Percentiles rank a stretch among this genome's conserved stretches.
These are phyloP conservation scores for Linum trigynum DNA, from an alignment of 345 rosid species.

Conservation along the genomic window DNA sequence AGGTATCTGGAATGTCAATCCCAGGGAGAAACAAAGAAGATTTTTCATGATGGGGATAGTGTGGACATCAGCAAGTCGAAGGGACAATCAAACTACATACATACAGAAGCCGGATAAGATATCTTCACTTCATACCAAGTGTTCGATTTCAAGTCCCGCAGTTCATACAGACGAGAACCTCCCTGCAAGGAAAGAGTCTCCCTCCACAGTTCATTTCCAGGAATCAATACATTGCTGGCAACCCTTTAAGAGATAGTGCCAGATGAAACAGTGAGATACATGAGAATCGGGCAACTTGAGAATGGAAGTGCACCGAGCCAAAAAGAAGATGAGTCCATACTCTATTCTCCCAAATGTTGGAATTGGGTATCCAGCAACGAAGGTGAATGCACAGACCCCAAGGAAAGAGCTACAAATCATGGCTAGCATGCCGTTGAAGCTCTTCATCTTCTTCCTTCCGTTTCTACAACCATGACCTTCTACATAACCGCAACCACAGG, in stretches of 20 bases:
- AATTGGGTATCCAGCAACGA: background rate
- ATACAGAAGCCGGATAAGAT: slow-evolving; percentile 95
- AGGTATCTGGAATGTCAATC: slow-evolving; percentile 41
- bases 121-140: slow-evolving; percentile 97
- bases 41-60: slow-evolving; percentile 12
- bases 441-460: background rate
- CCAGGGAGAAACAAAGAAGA: background rate
- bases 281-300: background rate
- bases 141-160: slow-evolving; percentile 57
- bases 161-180: slow-evolving; percentile 50
- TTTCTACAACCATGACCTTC: too few relatives aligned
- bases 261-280: too few relatives aligned
- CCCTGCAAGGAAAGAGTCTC: slow-evolving; percentile 46
- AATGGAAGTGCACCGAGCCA: background rate
- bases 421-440: background rate
- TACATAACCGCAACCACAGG: too few relatives aligned
- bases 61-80: slow-evolving; percentile 4
- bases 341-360: background rate
- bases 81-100: slow-evolving; percentile 20
- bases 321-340: background rate
- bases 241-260: slow-evolving; percentile 22
- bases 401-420: background rate
- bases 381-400: background rate
- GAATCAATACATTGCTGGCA: slow-evolving; percentile 33
- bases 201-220: slow-evolving; percentile 59